Evolutionary conservation across 257 asterid species (phyloP).

Genomic region (Primulina eburnea): DNA sequence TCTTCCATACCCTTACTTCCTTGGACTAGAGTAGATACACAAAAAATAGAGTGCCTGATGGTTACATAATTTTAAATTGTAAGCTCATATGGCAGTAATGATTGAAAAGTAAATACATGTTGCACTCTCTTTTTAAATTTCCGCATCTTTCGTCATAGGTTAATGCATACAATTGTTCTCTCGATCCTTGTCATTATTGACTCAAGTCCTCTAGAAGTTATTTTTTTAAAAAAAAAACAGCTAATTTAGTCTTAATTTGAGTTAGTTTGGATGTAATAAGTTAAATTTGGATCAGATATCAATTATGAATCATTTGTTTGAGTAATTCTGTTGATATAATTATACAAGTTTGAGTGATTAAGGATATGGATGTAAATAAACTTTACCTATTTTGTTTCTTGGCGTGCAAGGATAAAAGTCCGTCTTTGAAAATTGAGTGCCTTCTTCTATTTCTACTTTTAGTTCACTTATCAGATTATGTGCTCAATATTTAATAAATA

Average conservation of each 20-base stretch:
- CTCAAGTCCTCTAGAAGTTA: background rate
- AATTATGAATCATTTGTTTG: background rate
- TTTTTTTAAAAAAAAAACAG: background rate
- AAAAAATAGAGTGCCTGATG: background rate
- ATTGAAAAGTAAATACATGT: background rate
- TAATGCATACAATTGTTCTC: background rate
- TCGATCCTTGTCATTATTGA: background rate
- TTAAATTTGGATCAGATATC: background rate
- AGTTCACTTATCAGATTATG: constrained; percentile 13
- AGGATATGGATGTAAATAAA: background rate
- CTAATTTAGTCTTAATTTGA: background rate
- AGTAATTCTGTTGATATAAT: background rate
- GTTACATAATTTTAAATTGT: background rate
- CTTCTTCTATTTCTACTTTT: constrained; percentile 3
- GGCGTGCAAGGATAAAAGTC: background rate
- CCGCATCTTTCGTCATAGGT: background rate
- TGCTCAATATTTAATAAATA: constrained; percentile 29
- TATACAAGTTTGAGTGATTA: background rate
- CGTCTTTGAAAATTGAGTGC: constrained; percentile 8
- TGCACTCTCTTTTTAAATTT: background rate
- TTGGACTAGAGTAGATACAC: background rate
- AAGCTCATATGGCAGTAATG: background rate
- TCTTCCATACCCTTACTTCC: background rate
- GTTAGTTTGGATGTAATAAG: background rate
- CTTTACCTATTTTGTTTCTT: background rate